A percentile compares a stretch with the other conserved stretches of the same genome.
These are phyloP conservation scores for Podila horticola DNA, from an alignment of 192 early-diverging fungal species.

Conservation along the genomic window DNA sequence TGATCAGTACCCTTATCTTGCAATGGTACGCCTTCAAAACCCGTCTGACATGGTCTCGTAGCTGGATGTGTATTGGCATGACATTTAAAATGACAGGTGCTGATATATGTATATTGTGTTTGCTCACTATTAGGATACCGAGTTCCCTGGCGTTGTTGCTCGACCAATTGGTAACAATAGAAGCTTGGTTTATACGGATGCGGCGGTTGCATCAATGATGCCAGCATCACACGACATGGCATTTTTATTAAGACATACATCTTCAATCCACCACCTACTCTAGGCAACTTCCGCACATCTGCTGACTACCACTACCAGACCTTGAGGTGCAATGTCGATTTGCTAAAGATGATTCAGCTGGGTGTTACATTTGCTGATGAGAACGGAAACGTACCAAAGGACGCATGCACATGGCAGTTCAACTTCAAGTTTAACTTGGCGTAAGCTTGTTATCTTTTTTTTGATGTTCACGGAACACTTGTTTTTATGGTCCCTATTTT, in stretches of 20 bases:
- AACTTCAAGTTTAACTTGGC: conserved; percentile 97
- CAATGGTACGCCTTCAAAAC: conserved; percentile 77
- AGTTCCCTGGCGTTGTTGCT: conserved; percentile 99
- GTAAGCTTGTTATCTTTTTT: conserved; percentile 53
- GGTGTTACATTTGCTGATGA: conserved; percentile 95
- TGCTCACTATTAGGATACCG: conserved; percentile 80
- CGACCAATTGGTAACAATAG: conserved; percentile 81
- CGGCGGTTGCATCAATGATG: too few species aligned
- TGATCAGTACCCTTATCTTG: conserved; percentile 91
- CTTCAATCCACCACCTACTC: not conserved
- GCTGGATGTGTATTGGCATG: not conserved
- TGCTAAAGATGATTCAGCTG: conserved; percentile 97
- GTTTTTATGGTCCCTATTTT: too few species aligned
- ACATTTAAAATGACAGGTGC: not conserved
- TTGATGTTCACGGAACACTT: too few species aligned
- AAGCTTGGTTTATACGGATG: not conserved
- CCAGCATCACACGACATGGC: not conserved
- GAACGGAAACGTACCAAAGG: conserved; percentile 85
- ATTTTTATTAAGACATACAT: not conserved
- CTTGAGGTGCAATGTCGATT: conserved; percentile 96
- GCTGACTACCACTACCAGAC: conserved; percentile 99
- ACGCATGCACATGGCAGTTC: conserved; percentile 97
- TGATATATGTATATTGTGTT: not conserved
- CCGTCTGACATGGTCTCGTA: not conserved
- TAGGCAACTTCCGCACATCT: conserved; percentile 88